Evolutionary conservation across 2,329 filamentous ascomycete genomes (phyloP).

Genomic region (Colletotrichum tropicale): DNA sequence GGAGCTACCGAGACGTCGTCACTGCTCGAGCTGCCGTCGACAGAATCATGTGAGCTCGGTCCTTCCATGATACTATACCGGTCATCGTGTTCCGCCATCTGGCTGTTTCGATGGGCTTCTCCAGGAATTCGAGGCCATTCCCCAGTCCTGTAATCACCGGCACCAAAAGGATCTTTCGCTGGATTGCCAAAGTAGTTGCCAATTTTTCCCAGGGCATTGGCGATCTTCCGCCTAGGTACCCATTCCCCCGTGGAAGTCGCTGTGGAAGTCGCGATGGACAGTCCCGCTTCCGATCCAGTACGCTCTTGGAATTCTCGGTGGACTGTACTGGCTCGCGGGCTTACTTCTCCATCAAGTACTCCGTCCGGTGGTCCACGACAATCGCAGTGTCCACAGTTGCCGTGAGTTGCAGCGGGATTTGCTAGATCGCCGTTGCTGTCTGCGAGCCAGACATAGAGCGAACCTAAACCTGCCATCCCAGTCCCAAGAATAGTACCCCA

Average conservation of each 20-base stretch:
- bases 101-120: conserved; percentile 49
- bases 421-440: conserved; percentile 26
- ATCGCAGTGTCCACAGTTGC: not conserved
- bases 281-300: not conserved
- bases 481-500: conserved; percentile 67
- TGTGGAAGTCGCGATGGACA: conserved; percentile 16
- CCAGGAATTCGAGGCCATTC: conserved; percentile 63
- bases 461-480: conserved; percentile 60
- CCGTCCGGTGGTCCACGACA: not conserved
- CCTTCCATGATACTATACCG: conserved; percentile 37
- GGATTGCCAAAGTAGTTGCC: conserved; percentile 52
- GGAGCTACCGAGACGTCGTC: not conserved
- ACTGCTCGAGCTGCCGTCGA: conserved; percentile 26
- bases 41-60: conserved; percentile 33
- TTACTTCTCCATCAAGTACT: not conserved
- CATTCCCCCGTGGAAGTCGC: conserved; percentile 17
- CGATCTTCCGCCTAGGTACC: conserved; percentile 33
- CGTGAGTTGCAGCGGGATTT: conserved; percentile 16
- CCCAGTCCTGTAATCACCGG: conserved; percentile 50
- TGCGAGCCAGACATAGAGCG: conserved; percentile 58
- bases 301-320: not conserved
- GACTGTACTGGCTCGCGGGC: not conserved
- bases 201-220: conserved; percentile 44
- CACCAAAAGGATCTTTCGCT: conserved; percentile 50
- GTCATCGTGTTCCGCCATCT: conserved; percentile 39